Conservation (phyloP, 495 filamentous ascomycete species). For the Geoglossum glabrum region DNA sequence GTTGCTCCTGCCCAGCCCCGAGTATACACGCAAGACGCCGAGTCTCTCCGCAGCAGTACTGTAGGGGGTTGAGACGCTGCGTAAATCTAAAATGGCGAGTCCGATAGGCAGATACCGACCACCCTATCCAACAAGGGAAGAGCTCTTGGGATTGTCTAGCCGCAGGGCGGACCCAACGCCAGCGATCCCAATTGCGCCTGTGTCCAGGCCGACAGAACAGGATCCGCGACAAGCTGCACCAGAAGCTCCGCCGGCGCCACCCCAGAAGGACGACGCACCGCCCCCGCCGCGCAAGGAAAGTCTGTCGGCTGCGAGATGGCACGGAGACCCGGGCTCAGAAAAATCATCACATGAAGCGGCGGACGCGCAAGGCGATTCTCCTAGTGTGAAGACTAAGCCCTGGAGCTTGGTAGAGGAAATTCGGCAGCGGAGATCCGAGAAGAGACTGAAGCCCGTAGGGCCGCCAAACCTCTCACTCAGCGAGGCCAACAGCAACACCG, state of each 20-base stretch:
- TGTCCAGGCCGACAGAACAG: not conserved
- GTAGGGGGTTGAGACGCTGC: not conserved
- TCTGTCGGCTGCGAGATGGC: not conserved
- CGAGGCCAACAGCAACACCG: not conserved
- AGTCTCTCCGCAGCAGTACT: not conserved
- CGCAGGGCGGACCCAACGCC: not conserved
- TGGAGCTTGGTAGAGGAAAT: not conserved
- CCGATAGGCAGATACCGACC: not conserved
- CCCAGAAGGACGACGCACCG: not conserved
- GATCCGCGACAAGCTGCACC: not conserved
- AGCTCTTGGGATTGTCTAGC: not conserved
- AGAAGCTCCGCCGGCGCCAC: not conserved
- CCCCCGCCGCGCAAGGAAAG: not conserved
- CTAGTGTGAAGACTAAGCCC: not conserved
- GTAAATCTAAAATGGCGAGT: not conserved
- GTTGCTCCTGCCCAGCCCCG: not conserved
- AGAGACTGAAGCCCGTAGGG: not conserved
- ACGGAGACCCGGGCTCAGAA: not conserved
- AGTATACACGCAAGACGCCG: not conserved
- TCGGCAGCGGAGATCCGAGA: conserved; percentile 1
- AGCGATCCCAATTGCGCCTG: not conserved
- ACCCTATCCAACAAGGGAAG: not conserved
- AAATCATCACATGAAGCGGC: not conserved
- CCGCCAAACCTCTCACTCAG: not conserved
- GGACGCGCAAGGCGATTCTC: not conserved